Evolutionary conservation across 257 asterid genomes (phyloP).

Genomic region (Misopates orontium): DNA sequence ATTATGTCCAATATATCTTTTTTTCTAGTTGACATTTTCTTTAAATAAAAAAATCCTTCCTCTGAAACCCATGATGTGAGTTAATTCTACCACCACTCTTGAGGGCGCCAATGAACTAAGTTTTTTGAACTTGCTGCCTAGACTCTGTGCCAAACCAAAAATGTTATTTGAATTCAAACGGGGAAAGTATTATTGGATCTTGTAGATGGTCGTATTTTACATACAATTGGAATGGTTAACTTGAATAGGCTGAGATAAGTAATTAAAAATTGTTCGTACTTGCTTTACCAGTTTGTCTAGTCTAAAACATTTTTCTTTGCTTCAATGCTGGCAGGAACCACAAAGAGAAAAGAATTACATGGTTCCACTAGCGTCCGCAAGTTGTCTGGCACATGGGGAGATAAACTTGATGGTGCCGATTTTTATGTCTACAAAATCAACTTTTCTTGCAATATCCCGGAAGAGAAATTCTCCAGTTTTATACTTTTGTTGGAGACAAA

Average conservation of each 20-base stretch:
- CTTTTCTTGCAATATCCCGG: constrained; percentile 56
- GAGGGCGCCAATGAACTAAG: too few species aligned
- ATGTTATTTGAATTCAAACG: too few species aligned
- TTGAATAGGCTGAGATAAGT: background rate
- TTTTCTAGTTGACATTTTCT: too few species aligned
- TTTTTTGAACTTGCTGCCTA: too few species aligned
- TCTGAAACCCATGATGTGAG: too few species aligned
- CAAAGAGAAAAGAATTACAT: constrained; percentile 94
- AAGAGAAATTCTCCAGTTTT: constrained; percentile 61
- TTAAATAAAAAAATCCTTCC: too few species aligned
- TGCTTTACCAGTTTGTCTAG: background rate
- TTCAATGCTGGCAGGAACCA: constrained; percentile 63
- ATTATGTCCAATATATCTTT: too few species aligned
- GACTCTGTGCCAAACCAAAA: too few species aligned
- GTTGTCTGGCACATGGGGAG: constrained; percentile 74
- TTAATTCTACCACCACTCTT: too few species aligned
- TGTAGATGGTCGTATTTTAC: too few species aligned
- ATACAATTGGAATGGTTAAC: background rate
- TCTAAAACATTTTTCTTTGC: constrained; percentile 1
- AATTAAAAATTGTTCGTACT: background rate
- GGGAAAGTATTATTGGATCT: too few species aligned
- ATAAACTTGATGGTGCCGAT: constrained; percentile 39
- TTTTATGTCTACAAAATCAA: constrained; percentile 75
- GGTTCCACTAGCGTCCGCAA: constrained; percentile 52
- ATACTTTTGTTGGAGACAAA: constrained; percentile 72